A percentile compares a stretch with the other conserved stretches of the same genome.
phyloP scores from a whole-genome alignment of 164 flowering plant species.

The Magnolia sinica region DNA sequence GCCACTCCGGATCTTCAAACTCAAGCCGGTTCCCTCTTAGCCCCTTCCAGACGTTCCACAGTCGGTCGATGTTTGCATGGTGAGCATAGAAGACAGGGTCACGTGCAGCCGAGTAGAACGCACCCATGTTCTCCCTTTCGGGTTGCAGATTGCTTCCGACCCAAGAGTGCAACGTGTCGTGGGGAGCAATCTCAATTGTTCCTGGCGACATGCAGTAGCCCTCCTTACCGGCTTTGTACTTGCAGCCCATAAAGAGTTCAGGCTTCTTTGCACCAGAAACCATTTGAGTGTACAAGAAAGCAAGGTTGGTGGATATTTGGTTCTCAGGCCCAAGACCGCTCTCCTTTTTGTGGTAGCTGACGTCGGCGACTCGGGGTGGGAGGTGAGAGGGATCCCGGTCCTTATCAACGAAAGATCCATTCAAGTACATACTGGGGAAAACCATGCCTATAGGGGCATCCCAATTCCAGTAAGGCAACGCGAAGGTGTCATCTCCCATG shows the following conservation, averaged over 20 bases:
- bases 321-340: background rate
- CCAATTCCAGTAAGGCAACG: slow-evolving; percentile 15
- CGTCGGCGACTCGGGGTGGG: background rate
- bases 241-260: slow-evolving; percentile 12
- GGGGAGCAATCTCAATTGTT: slow-evolving; percentile 2
- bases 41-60: slow-evolving; percentile 3
- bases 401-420: background rate
- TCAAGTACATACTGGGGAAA: background rate
- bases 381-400: slow-evolving; percentile 9
- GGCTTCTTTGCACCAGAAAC: slow-evolving; percentile 7
- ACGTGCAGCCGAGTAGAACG: slow-evolving; percentile 12
- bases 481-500: slow-evolving; percentile 10
- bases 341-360: background rate
- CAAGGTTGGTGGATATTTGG: background rate
- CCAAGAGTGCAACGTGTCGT: slow-evolving; percentile 11
- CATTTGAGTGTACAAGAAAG: slow-evolving; percentile 1
- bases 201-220: slow-evolving; percentile 1
- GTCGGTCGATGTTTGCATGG: slow-evolving; percentile 13
- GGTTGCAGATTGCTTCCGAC: slow-evolving; percentile 3
- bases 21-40: background rate
- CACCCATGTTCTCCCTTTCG: slow-evolving; percentile 11
- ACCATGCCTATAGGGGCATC: slow-evolving; percentile 7
- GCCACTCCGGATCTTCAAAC: slow-evolving; percentile 7
- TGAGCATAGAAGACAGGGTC: slow-evolving; percentile 16
- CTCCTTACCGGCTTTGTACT: background rate